Evolutionary conservation across 441 rosid genomes (phyloP), one percentile per base, ranked within the genome.

Genomic region (Capsella rubella): DNA sequence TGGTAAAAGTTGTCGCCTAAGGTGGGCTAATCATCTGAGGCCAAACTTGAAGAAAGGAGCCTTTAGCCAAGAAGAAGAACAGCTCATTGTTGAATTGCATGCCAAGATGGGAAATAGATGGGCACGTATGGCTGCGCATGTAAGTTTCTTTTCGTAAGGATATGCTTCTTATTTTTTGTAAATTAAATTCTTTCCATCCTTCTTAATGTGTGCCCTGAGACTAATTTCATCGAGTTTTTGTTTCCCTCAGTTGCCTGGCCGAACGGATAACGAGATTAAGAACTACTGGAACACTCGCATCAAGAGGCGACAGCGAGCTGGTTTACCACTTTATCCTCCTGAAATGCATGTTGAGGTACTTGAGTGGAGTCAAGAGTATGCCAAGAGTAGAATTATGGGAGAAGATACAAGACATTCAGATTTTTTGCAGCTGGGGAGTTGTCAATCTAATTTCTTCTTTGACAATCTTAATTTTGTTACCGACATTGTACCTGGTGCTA

Each of bases 111-210:
- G 99, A 51, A 95, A 95, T 84, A 92, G 90, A 85, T 95, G 99
- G 99, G 99, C 99, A 3, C 94, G 89, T 51, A 92, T 95, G 99
- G 99, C 99, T 78, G 93, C 93, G 8, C 96, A 92, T 84, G 99
- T 95, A 81, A 81, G 97, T 77, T 58, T 75, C 87, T 40, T 77
- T 37, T 75, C 87, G 79, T 8, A 16, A 27, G 29, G 6, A 58
- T 9, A 25, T 60, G 31, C 8, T 63, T 52, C 32, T 45, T 61
- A 37, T 11, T 34, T 21, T 21, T 21, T 2, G 21, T 18, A 18
- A 18, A 18, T 46, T 46, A 21, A 13, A 1, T 6, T 27, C n/a
- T 16, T 61, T 35, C 15, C 0, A 34, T 34, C 51, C 4, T 59
- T 71, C 28, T 51, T 16, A 8, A 7, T 37, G 74, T 49, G 39